Percentiles rank a stretch among this genome's conserved stretches.
Conservation (phyloP, 2,329 filamentous ascomycete genomes). For the Colletotrichum sp. region DNA sequence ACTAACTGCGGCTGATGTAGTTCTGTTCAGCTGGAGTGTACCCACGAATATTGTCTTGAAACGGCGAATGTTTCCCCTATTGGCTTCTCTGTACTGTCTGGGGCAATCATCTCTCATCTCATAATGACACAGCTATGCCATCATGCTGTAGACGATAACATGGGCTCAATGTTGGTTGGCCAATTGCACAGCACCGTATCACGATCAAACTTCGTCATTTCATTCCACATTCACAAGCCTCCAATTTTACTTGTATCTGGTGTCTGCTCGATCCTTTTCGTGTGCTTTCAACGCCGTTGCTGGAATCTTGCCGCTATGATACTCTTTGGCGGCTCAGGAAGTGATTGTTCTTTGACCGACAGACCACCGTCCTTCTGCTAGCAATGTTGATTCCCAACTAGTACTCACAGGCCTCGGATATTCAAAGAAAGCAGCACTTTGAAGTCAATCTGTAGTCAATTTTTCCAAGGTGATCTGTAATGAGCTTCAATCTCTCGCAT, state of each 20-base stretch:
- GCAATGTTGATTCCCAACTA: neutral
- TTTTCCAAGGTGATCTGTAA: neutral
- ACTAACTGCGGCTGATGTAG: too few relatives aligned
- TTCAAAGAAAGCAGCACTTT: neutral
- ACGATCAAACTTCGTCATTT: neutral
- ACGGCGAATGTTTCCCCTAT: neutral
- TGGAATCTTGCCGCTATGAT: neutral
- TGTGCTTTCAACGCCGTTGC: neutral
- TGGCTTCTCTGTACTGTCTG: neutral
- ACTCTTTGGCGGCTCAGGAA: neutral
- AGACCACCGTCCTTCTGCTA: neutral
- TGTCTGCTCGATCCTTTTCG: neutral
- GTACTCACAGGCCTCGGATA: neutral
- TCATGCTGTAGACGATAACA: neutral
- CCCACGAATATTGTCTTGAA: neutral
- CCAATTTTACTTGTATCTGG: neutral
- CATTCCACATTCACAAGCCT: neutral
- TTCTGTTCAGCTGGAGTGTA: neutral
- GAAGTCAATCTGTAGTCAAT: accelerated
- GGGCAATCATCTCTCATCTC: neutral
- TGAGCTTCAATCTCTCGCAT: neutral
- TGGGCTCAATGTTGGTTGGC: neutral
- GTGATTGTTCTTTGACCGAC: neutral
- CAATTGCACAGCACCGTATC: neutral
- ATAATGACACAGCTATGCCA: neutral